Evolutionary conservation across 345 rosid genomes (phyloP).

Genomic region (Hibiscus syriacus): DNA sequence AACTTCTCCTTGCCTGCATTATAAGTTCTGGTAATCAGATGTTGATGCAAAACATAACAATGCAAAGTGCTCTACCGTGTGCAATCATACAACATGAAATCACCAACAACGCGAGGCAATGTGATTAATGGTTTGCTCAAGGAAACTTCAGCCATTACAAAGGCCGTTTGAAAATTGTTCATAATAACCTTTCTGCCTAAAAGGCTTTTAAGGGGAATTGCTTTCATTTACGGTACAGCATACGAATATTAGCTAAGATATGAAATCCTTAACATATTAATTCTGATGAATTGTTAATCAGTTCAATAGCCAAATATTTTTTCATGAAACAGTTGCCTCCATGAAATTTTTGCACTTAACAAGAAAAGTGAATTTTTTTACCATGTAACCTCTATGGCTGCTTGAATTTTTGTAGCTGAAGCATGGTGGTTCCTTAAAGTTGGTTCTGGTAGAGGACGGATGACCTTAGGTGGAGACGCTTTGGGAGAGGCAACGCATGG

Average conservation of each 20-base stretch:
- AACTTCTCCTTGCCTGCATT: constrained; percentile 79
- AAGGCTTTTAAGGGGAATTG: background rate
- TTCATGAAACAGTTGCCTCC: too few species aligned
- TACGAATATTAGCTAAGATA: background rate
- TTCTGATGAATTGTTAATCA: too few species aligned
- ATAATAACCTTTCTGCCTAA: background rate
- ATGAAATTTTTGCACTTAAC: too few species aligned
- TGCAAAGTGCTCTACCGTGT: background rate
- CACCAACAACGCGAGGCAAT: background rate
- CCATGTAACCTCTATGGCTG: background rate
- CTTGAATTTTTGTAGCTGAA: background rate
- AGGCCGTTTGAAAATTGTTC: constrained; percentile 1
- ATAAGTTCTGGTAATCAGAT: constrained; percentile 7
- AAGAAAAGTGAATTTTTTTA: background rate
- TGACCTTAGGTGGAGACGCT: background rate
- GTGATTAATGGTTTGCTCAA: background rate
- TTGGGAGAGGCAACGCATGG: background rate
- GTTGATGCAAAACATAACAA: background rate
- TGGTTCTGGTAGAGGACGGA: background rate
- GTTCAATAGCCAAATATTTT: too few species aligned
- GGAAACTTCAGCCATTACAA: background rate
- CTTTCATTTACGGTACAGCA: background rate
- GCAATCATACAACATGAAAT: background rate
- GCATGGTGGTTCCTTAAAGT: background rate
- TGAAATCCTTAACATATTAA: too few species aligned